Evolutionary conservation across 192 early-diverging fungal genomes (phyloP).

Genomic region (Gigaspora rosea): DNA sequence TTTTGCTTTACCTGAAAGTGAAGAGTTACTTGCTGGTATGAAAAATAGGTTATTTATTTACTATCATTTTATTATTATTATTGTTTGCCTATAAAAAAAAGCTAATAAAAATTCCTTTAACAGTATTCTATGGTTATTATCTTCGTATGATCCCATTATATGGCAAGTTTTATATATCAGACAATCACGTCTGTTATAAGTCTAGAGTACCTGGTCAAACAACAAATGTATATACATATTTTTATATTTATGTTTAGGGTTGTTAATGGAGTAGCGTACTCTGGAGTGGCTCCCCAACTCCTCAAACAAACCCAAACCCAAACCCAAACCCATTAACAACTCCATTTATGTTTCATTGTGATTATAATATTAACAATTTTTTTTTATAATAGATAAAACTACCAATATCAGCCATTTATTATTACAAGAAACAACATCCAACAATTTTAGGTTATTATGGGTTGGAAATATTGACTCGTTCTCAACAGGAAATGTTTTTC

Average conservation of each 20-base stretch:
- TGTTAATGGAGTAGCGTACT: no score
- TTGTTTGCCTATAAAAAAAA: not conserved
- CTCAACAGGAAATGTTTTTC: slow-evolving; percentile 57
- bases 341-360: not conserved
- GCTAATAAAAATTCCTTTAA: not conserved
- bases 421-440: slow-evolving; percentile 47
- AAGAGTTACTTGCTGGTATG: slow-evolving; percentile 54
- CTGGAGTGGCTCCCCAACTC: no score
- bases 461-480: slow-evolving; percentile 47
- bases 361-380: not conserved
- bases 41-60: not conserved
- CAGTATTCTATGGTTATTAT: slow-evolving; percentile 55
- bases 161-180: slow-evolving; percentile 64
- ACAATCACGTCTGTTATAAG: slow-evolving; percentile 63
- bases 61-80: not conserved
- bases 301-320: not conserved
- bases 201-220: slow-evolving; percentile 54
- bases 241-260: not conserved
- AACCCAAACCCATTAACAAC: not conserved
- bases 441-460: slow-evolving; percentile 50
- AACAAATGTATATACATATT: slow-evolving; percentile 39
- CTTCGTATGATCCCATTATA: slow-evolving; percentile 55
- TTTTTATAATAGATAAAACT: slow-evolving; percentile 48
- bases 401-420: slow-evolving; percentile 54
- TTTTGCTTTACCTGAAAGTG: slow-evolving; percentile 59